Base-by-base conservation (phyloP, 345 rosid genomes). In the Microcos paniculata region DNA sequence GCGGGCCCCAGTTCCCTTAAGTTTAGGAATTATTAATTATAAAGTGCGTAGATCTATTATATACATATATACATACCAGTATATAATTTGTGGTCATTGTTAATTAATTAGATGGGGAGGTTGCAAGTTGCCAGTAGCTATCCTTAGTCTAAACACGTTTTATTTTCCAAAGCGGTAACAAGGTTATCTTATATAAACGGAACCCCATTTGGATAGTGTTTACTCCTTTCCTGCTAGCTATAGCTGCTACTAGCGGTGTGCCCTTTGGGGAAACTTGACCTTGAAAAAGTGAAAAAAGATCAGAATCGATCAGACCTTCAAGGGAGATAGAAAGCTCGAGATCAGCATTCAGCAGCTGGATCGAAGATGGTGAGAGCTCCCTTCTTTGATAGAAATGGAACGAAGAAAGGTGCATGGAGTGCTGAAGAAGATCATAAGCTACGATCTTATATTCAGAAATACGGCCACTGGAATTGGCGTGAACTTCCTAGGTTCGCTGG, bases 361-460 rank as follows among this genome's bases (percentile, higher is more conserved):
- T 52, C 13, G 64, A 66, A 73, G 21, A 85, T 83, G 88, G 88
- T 85, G 56, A 83, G 79, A 77, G 63, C 83, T 38, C 75, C 83
- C 28, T 66, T 53, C 5, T 53, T 67, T 51, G 86, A 83, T 49
- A 56, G 79, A 53, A 79, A 83, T 79, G 88, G 88, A 24, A 10
- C 72, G 23, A 85, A 78, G 82, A 83, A 69, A 72, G 88, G 88
- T 11, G 80, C 80, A 3, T 85, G 88, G 88, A 81, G 83, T 59
- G 19, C n/a, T 30, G 85, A 85, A 58, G 88, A 85, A 70, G 88
- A 85, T 46, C 62, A 75, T 1, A 81, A 72, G 59, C 65, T 85
- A 42, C 79, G 73, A 79, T 48, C 71, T 28, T 85, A 77, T 72
- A 38, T 83, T 64, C 61, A 8, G 40, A 75, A 21, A 62, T 70